These are phyloP conservation scores for Royoungia palumana DNA, from an alignment of 768 basidiomycete genomes.

Conservation along the genomic window DNA sequence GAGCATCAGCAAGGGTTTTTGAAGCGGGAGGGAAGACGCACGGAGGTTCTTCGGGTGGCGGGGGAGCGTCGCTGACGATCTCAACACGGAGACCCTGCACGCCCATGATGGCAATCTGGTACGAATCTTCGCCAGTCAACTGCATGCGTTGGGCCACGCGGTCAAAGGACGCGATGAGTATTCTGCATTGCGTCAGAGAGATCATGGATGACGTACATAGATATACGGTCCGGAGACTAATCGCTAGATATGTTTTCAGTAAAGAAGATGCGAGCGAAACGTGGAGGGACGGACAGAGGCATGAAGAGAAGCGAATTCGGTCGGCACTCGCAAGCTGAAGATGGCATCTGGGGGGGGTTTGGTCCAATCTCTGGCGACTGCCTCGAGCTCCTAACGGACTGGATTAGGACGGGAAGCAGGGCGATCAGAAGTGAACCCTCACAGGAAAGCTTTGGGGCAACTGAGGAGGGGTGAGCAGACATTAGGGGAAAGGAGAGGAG, in stretches of 20 bases:
- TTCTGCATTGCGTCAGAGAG: conserved; percentile 4
- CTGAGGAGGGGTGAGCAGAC: conserved; percentile 33
- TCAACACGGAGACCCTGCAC: conserved; percentile 81
- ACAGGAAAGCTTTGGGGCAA: conserved; percentile 68
- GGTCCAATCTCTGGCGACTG: conserved; percentile 78
- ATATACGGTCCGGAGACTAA: conserved; percentile 80
- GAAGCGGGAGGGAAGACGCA: conserved; percentile 31
- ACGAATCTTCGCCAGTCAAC: conserved; percentile 84
- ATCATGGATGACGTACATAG: conserved; percentile 52
- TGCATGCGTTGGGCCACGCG: conserved; percentile 32
- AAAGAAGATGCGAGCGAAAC: conserved; percentile 9
- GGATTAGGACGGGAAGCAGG: background rate
- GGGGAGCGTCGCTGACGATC: conserved; percentile 81
- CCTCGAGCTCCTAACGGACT: conserved; percentile 66
- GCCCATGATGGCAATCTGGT: conserved; percentile 83
- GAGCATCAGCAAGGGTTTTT: conserved; percentile 9
- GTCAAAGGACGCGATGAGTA: conserved; percentile 12
- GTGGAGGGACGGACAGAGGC: conserved; percentile 59
- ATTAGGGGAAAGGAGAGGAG: conserved; percentile 1
- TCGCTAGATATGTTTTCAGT: conserved; percentile 47
- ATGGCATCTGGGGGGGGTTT: conserved; percentile 79
- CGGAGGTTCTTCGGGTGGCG: conserved; percentile 83
- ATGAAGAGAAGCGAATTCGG: conserved; percentile 83
- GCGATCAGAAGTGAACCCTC: conserved; percentile 21
- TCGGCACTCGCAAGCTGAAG: conserved; percentile 76